Percentiles rank a stretch among this genome's conserved stretches.
Evolutionary conservation across 495 filamentous ascomycete species (phyloP).

Genomic region (Penicillium soppii): DNA sequence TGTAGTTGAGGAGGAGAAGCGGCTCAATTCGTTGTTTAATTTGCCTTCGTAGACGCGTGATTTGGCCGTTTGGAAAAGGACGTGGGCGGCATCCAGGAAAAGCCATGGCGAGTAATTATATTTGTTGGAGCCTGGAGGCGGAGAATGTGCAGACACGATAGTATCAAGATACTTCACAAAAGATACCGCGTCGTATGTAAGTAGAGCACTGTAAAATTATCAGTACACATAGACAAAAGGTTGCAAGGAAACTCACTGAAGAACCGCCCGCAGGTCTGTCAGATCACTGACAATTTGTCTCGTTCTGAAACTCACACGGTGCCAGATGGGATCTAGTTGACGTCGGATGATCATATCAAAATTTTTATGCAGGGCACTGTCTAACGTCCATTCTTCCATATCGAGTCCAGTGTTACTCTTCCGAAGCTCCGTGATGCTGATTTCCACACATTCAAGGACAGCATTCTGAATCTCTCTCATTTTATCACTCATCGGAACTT

Average conservation of each 20-base stretch:
- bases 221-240: conserved; percentile 7
- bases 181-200: conserved; percentile 86
- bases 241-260: conserved; percentile 56
- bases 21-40: conserved; percentile 43
- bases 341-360: conserved; percentile 87
- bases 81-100: conserved; percentile 92
- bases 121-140: conserved; percentile 80
- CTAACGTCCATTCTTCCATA: conserved; percentile 96
- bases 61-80: conserved; percentile 89
- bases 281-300: conserved; percentile 90
- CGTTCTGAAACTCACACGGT: conserved; percentile 91
- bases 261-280: conserved; percentile 78
- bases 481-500: conserved; percentile 92
- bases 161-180: conserved; percentile 94
- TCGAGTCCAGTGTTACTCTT: conserved; percentile 87
- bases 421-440: conserved; percentile 87
- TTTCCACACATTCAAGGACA: conserved; percentile 93
- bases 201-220: conserved; percentile 50
- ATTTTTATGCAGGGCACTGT: conserved; percentile 88
- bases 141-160: conserved; percentile 85
- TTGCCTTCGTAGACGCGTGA: conserved; percentile 82
- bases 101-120: conserved; percentile 95
- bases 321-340: conserved; percentile 96
- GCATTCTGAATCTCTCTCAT: conserved; percentile 94
- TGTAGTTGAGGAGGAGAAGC: conserved; percentile 27